Base-by-base conservation (phyloP, 176 grass and related monocot genomes). In the Paspalum vaginatum region DNA sequence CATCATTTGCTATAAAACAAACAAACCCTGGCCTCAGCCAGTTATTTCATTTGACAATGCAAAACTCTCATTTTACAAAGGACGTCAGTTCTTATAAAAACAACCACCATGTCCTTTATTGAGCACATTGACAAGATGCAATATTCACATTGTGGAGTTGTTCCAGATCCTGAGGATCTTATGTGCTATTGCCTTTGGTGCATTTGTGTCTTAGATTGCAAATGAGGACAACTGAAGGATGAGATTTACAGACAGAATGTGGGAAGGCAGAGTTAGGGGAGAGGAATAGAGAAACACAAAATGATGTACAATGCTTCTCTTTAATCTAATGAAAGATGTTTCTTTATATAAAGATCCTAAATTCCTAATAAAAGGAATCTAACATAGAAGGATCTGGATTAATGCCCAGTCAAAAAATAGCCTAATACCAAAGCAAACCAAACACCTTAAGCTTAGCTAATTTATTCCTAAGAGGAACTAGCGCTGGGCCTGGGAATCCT, bases 1-100 rank as follows among this genome's bases (percentile, higher is more conserved):
- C 42, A 70, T 47, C 12, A 16, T 27, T 24, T 17, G 14, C 14
- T 70, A 50, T 50, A 70, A 14, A 72, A 87, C 27, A 43, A 76
- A 40, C 18, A 24, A 58, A 59, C 70, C 54, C 11, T 85, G 21
- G 38, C 68, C 44, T 70, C 45, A 49, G 24, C 6, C 12, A 27
- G 49, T 70, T 50, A 47, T 26, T 60, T 27, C 45, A 49, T 27
- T 70, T 49, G 8, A 70, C 22, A 27, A 15, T 17, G 27, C 7
- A 10, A 49, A 50, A 9, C 15, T 50, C 14, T 7, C 7, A 50
- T 32, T 9, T 50, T 5, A 50, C 45, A 50, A 51, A 71, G 46
- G 46, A 50, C 24, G 10, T 18, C 0, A 17, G 17, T 32, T 51
- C 4, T 51, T 50, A 71, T 8, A 71, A 71, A 7, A 27, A 15